phyloP scores from a whole-genome alignment of 306 rosid species.

The Dryas alaskensis region DNA sequence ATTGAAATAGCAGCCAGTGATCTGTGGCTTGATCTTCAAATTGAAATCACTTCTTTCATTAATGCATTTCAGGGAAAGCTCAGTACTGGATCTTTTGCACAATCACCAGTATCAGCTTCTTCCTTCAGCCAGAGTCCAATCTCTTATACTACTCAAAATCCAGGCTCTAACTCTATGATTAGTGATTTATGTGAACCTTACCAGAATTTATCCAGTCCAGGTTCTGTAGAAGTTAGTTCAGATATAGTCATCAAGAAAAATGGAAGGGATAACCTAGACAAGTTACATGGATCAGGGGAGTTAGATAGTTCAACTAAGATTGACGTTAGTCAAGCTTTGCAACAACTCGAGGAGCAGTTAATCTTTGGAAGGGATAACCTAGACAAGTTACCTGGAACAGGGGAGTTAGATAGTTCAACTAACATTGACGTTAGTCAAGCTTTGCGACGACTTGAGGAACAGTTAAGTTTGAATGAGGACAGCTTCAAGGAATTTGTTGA shows the following conservation, averaged over 20 bases:
- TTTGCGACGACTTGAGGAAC: conserved; percentile 63
- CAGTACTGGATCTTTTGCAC: conserved; percentile 42
- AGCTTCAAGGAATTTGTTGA: conserved; percentile 37
- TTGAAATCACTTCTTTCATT: conserved; percentile 19
- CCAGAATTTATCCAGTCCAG: conserved; percentile 64
- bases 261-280: conserved; percentile 41
- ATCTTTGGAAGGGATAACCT: conserved; percentile 38
- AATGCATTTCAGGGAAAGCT: conserved; percentile 59
- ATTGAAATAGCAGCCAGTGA: conserved; percentile 23
- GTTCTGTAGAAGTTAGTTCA: conserved; percentile 65
- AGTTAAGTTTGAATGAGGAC: conserved; percentile 67
- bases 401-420: conserved; percentile 36
- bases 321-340: conserved; percentile 63
- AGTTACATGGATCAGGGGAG: conserved; percentile 38
- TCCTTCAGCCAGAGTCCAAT: conserved; percentile 43
- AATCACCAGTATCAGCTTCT: conserved; percentile 53
- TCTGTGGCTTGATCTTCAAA: conserved; percentile 12
- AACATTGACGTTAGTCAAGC: conserved; percentile 57
- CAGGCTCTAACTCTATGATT: conserved; percentile 35
- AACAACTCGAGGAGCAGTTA: conserved; percentile 65
- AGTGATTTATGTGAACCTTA: conserved; percentile 51
- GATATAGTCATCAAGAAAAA: conserved; percentile 31
- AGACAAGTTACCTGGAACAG: conserved; percentile 42
- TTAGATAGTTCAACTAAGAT: conserved; percentile 35
- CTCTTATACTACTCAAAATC: conserved; percentile 41